Evolutionary conservation across 2,329 filamentous ascomycete genomes (phyloP), one percentile per base, ranked within the genome.

Genomic region (Nothopassalora personata): DNA sequence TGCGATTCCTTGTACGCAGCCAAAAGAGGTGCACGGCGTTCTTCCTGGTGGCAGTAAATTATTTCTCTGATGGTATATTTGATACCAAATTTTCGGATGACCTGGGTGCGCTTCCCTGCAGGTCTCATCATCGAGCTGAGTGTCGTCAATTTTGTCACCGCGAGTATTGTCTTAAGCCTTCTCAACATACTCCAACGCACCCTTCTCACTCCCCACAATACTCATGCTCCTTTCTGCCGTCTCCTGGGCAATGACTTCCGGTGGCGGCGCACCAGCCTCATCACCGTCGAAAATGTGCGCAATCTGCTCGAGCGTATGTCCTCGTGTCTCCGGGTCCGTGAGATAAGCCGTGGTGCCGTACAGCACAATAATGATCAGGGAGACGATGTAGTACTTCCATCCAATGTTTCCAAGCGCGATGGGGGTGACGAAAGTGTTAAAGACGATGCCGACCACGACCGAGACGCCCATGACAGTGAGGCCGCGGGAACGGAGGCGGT

Each of bases 381-480:
- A 77, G 27, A 78, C 73, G 45, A 77, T 73, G 63, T 78, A 78
- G 60, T 75, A 78, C 61, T 74, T 77, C 77, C 76, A 78, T 3
- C 63, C 63, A 8, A 79, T 71, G 10, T 62, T 59, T 1, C 70
- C 65, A 23, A 78, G 68, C 5, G 74, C 76, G 28, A 79, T 71
- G 3, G 76, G 76, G 53, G 78, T 79, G 56, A 77, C 74, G 64
- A 74, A 76, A 23, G 71, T 68, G 58, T 74, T 75, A 62, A 70
- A 66, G 55, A 67, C 63, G 48, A 63, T 62, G 9, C 63, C 56
- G 23, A 61, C 58, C 23, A 64, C 66, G 18, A 64, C 53, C 1
- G 61, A 60, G 1, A 64, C 62, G 1, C 66, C 56, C 39, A 64
- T 67, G 34, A 65, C 61, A 2, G 64, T 60, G 4, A 71, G 52